Evolutionary conservation across 179 eudicot species (phyloP).

Genomic region (Spinacia oleracea): DNA sequence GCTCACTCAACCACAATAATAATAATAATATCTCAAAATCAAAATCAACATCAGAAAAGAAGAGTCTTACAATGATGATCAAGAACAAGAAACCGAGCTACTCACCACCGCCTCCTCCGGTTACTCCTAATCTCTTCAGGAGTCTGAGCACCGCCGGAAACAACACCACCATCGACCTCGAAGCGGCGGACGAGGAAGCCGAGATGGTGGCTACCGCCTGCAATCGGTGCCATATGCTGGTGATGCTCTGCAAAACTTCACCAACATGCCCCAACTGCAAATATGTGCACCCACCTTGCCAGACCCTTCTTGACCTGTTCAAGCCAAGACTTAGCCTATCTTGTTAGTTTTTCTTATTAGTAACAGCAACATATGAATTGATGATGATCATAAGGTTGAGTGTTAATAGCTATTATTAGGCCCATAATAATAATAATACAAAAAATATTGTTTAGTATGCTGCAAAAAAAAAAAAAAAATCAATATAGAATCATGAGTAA

Average conservation of each 20-base stretch:
- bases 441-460: slow-evolving; percentile 15
- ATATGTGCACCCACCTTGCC: slow-evolving; percentile 75
- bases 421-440: not conserved
- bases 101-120: slow-evolving; percentile 19
- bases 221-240: slow-evolving; percentile 85
- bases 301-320: slow-evolving; percentile 39
- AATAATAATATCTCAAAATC: slow-evolving; percentile 13
- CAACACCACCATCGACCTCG: slow-evolving; percentile 20
- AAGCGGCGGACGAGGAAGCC: slow-evolving; percentile 28
- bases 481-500: not conserved
- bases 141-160: slow-evolving; percentile 15
- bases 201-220: slow-evolving; percentile 91
- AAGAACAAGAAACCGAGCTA: slow-evolving; percentile 18
- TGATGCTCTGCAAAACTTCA: slow-evolving; percentile 79
- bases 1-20: slow-evolving; percentile 30
- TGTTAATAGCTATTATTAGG: slow-evolving; percentile 32
- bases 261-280: slow-evolving; percentile 92
- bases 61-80: not conserved
- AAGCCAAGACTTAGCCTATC: slow-evolving; percentile 56
- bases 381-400: slow-evolving; percentile 24
- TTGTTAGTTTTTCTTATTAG: slow-evolving; percentile 31
- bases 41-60: slow-evolving; percentile 19
- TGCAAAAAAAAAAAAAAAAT: not conserved
- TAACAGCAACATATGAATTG: slow-evolving; percentile 18
- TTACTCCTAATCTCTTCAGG: slow-evolving; percentile 18